Evolutionary conservation across 2,329 filamentous ascomycete genomes (phyloP).

Genomic region (Xylaria sp.): DNA sequence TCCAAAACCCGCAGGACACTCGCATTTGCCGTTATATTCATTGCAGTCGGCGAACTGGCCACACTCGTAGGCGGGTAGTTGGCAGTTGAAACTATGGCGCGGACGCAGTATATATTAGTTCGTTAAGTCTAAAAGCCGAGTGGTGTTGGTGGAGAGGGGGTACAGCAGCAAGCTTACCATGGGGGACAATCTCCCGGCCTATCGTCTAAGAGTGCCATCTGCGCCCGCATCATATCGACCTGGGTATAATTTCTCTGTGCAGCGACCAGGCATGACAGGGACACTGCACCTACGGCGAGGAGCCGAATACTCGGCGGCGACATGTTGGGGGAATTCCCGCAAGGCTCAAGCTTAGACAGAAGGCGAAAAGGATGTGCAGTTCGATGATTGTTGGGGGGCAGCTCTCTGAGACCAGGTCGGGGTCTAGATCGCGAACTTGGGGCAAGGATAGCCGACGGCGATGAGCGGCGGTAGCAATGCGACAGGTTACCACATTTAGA

Average conservation of each 20-base stretch:
- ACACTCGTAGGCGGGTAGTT: slow-evolving; percentile 90
- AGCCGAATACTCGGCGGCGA: slow-evolving; percentile 39
- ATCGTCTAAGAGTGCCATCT: slow-evolving; percentile 76
- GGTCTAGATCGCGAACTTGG: slow-evolving; percentile 11
- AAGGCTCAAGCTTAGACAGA: slow-evolving; percentile 2
- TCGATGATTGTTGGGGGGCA: slow-evolving; percentile 12
- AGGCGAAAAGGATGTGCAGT: background rate
- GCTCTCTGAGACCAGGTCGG: slow-evolving; percentile 6
- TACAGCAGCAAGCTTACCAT: slow-evolving; percentile 62
- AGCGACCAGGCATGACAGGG: slow-evolving; percentile 42
- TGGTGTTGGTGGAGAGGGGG: slow-evolving; percentile 14
- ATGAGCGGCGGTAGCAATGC: slow-evolving; percentile 19
- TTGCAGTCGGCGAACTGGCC: slow-evolving; percentile 92
- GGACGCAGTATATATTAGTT: slow-evolving; percentile 37
- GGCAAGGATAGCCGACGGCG: slow-evolving; percentile 7
- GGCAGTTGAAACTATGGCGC: slow-evolving; percentile 88
- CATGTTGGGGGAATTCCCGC: slow-evolving; percentile 40
- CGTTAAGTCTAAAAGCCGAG: background rate
- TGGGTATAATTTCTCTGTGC: slow-evolving; percentile 67
- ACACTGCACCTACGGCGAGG: slow-evolving; percentile 43
- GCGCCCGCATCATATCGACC: slow-evolving; percentile 69
- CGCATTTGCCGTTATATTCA: slow-evolving; percentile 89
- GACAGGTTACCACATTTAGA: slow-evolving; percentile 33
- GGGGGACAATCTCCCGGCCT: slow-evolving; percentile 82
- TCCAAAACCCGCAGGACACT: slow-evolving; percentile 90